These are phyloP conservation scores for Acanthamoeba lugdunensis DNA, from an alignment of 208 protist species.

Conservation along the genomic window DNA sequence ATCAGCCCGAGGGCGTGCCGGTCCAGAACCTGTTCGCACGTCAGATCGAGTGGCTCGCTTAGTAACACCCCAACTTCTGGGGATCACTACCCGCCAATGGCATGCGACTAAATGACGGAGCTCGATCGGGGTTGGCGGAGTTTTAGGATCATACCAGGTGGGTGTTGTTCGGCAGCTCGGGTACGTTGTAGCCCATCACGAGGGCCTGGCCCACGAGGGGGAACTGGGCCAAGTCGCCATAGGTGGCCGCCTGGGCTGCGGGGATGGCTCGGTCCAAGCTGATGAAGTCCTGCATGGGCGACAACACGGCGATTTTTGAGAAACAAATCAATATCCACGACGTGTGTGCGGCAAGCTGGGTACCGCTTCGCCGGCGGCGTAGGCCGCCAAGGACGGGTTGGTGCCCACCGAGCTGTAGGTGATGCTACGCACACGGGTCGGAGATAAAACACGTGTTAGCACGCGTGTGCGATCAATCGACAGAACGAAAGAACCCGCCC, in stretches of 20 bases:
- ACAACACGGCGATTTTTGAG: no score
- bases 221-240: constrained; percentile 35
- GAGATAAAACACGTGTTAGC: neutral
- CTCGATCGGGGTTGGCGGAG: neutral
- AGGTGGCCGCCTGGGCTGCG: neutral
- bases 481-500: no score
- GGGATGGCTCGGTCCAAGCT: constrained; percentile 31
- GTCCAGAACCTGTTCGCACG: neutral
- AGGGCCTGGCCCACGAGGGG: constrained; percentile 34
- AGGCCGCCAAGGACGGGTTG: neutral
- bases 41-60: neutral
- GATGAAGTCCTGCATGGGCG: neutral
- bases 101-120: neutral
- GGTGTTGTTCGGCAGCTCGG: neutral
- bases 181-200: constrained; percentile 43
- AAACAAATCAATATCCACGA: no score
- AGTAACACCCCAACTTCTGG: neutral
- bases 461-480: neutral
- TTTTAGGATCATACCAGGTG: neutral
- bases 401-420: neutral
- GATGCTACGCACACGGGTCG: neutral
- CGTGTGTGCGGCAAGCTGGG: no score
- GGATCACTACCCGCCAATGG: neutral
- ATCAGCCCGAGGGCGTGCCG: neutral
- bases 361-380: neutral